A percentile compares a stretch with the other conserved stretches of the same genome.
phyloP scores from a whole-genome alignment of 1,284 basidiomycete genomes.

The Serendipita sp. region DNA sequence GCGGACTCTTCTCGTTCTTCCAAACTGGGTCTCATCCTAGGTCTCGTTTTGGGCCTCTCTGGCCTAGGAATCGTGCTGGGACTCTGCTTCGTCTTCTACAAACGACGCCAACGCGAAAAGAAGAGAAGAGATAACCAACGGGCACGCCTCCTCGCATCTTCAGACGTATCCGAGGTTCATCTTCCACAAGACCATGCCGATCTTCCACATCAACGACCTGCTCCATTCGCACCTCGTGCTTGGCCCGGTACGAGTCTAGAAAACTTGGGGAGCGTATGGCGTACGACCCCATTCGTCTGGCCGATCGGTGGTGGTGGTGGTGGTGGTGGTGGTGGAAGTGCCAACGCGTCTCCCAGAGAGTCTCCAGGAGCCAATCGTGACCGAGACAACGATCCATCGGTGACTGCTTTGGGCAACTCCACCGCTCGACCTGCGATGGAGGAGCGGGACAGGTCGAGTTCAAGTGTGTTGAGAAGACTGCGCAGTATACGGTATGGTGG shows the following conservation, averaged over 20 bases:
- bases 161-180: neutral
- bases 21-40: neutral
- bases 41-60: neutral
- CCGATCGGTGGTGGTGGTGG: neutral
- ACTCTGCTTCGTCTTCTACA: neutral
- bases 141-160: neutral
- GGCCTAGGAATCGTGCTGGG: neutral
- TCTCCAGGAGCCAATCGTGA: neutral
- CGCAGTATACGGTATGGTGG: too few relatives aligned
- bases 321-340: neutral
- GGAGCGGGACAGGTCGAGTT: too few relatives aligned
- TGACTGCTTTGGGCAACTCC: too few relatives aligned
- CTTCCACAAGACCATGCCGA: neutral
- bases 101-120: neutral
- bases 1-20: neutral
- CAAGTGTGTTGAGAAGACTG: too few relatives aligned
- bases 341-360: too few relatives aligned
- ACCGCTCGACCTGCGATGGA: too few relatives aligned
- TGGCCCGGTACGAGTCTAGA: neutral
- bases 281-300: slow-evolving; percentile 2
- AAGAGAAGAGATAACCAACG: slow-evolving; percentile 5
- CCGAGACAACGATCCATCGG: neutral
- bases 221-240: neutral
- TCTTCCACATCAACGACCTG: neutral
- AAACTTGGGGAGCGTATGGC: neutral